These are phyloP conservation scores for Stevia rebaudiana DNA, from an alignment of 140 eudicot species.

Conservation along the genomic window DNA sequence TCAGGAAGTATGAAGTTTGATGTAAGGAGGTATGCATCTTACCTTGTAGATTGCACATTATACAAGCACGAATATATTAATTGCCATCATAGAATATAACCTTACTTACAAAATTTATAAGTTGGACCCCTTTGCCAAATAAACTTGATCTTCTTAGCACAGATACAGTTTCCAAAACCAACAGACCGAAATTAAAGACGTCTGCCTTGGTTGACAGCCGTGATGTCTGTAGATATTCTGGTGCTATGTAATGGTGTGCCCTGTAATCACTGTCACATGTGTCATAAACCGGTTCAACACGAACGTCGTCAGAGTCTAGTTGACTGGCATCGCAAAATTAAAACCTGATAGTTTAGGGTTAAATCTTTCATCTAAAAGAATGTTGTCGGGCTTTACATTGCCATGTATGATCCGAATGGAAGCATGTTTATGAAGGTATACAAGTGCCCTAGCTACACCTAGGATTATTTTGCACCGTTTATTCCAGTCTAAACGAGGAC, in stretches of 20 bases:
- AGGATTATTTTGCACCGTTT: slow-evolving; percentile 2
- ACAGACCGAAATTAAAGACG: slow-evolving; percentile 10
- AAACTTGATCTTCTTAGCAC: no score
- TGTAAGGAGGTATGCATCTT: no score
- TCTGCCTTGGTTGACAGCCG: no score
- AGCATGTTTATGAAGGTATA: slow-evolving; percentile 28
- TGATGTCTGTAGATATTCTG: neutral
- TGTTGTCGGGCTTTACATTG: slow-evolving; percentile 16
- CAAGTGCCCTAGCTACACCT: slow-evolving; percentile 20
- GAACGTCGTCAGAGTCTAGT: no score
- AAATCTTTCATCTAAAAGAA: slow-evolving; percentile 17
- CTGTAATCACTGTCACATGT: neutral
- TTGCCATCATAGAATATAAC: no score
- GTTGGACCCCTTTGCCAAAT: neutral
- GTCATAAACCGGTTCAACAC: no score
- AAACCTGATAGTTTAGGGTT: slow-evolving; percentile 19
- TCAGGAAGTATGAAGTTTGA: no score
- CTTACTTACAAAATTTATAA: neutral
- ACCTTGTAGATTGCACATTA: no score
- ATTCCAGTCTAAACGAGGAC: neutral
- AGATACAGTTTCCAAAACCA: slow-evolving; percentile 2
- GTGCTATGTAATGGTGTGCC: no score
- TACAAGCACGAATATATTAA: no score
- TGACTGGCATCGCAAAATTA: no score
- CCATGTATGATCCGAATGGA: slow-evolving; percentile 14